Evolutionary conservation across 129 eudicot species (phyloP).

Genomic region (Smallanthus sonchifolius): DNA sequence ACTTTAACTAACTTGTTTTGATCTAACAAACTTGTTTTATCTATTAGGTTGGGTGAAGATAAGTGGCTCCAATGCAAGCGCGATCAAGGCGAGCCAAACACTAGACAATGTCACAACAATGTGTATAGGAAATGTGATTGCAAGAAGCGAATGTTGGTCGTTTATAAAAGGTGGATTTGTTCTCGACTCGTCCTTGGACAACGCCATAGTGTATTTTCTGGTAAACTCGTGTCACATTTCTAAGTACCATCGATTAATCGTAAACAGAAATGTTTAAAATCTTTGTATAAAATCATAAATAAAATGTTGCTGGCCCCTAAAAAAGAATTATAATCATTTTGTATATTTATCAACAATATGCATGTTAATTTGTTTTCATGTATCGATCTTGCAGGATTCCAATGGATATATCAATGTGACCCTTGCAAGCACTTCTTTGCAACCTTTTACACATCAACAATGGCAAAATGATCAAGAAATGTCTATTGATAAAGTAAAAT

Average conservation of each 20-base stretch:
- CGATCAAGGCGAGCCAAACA: constrained; percentile 37
- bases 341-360: background rate
- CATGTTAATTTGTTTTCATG: background rate
- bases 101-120: constrained; percentile 15
- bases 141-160: constrained; percentile 60
- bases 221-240: constrained; percentile 14
- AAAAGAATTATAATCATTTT: background rate
- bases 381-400: constrained; percentile 25
- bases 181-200: constrained; percentile 33
- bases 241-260: too few species aligned
- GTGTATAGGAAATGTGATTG: constrained; percentile 53
- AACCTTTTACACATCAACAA: constrained; percentile 46
- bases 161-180: constrained; percentile 72
- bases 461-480: constrained; percentile 42
- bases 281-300: background rate
- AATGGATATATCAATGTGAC: constrained; percentile 26
- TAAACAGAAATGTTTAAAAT: background rate
- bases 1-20: background rate
- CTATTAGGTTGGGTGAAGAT: constrained; percentile 54
- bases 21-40: background rate
- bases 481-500: constrained; percentile 31
- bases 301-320: background rate
- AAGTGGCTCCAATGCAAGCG: constrained; percentile 28
- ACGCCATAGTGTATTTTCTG: constrained; percentile 36
- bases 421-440: constrained; percentile 39